Base-by-base conservation (phyloP, 2,329 filamentous ascomycete species). In the Ophiostoma sp. region DNA sequence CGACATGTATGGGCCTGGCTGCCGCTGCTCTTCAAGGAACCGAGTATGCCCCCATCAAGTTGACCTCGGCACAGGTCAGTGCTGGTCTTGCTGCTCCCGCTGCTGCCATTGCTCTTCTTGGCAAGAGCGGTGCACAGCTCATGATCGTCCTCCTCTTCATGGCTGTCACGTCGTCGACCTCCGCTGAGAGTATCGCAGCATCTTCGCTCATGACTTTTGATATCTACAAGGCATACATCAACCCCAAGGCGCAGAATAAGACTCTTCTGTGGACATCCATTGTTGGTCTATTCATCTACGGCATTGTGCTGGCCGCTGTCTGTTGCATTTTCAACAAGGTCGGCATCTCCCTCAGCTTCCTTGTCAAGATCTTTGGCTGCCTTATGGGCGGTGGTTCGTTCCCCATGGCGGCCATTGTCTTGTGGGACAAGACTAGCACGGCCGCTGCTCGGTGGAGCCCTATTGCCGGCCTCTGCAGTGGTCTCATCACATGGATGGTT, bases 321-420 rank as follows among this genome's bases (percentile, higher is more conserved):
- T 61, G 57, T 17, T 61, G 57, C 57, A n/a, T 61, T 17, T 61
- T 61, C 25, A 36, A 61, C 57, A 61, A 61, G 15, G 57, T 61
- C 15, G 57, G 57, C 57, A 61, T 61, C 31, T 61, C 57, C 1
- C 57, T 61, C 57, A 36, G 57, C 2, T 61, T 61, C 31, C 57
- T 61, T 1, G 57, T 61, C 28, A 61, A 61, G 11, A 61, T 61
- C 28, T 61, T 61, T 61, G 57, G 57, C 28, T 61, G 57, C 19
- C 57, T 61, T 31, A 61, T 61, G 57, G 57, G 57, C 57, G 57
- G 57, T 17, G 57, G 57, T 3, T 61, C 57, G 2, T 36, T 61
- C 17, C 57, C 57, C 15, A 61, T 61, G 57, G 57, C 57, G 12
- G 15, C 57, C 28, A 61, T 61, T 36, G 57, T 61, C 1, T 15